Evolutionary conservation across 495 filamentous ascomycete genomes (phyloP), one percentile per base, ranked within the genome.

Genomic region (Penicilliopsis zonata): DNA sequence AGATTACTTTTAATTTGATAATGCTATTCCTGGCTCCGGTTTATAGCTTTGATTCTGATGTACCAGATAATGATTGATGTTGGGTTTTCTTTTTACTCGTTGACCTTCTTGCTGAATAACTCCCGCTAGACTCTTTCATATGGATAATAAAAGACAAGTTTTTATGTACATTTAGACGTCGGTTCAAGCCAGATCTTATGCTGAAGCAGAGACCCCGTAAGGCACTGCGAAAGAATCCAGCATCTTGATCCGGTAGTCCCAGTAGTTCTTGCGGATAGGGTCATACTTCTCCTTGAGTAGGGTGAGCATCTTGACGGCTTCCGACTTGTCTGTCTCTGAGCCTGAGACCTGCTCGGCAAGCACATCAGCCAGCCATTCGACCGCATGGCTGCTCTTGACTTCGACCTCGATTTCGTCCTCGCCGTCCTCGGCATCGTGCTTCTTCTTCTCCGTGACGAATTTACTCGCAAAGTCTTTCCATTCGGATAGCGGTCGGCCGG

Each of bases 261-360:
- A 98, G 57, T 95, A 96, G 43, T 86, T 86, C 40, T 72, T 74
- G 23, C 92, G 63, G 38, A 98, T 82, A 5, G 82, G 82, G 67
- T 98, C 90, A 64, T 81, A 96, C 66, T 75, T 85, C 44, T 81
- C 72, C 20, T 74, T 80, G 38, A 98, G 57, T 35, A 93, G 49
- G 23, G 70, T 69, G 42, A 94, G 52, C 35, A 78, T 79, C 47
- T 71, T 52, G 13, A 57, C 49, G 0, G 61, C 61, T 34, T 57
- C 42, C 13, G 31, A 3, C 7, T 32, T 21, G 17, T 78, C 80
- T 42, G 64, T 63, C 32, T 72, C 68, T 28, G 50, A 67, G 29
- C 72, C 63, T n/a, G n/a, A n/a, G 1, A 59, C 62, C 36, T 73
- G 66, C 50, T 80, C 69, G 0, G 69, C 68, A 55, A 77, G 84